Base-by-base conservation (phyloP, 345 rosid species). In the Camelina laxa region DNA sequence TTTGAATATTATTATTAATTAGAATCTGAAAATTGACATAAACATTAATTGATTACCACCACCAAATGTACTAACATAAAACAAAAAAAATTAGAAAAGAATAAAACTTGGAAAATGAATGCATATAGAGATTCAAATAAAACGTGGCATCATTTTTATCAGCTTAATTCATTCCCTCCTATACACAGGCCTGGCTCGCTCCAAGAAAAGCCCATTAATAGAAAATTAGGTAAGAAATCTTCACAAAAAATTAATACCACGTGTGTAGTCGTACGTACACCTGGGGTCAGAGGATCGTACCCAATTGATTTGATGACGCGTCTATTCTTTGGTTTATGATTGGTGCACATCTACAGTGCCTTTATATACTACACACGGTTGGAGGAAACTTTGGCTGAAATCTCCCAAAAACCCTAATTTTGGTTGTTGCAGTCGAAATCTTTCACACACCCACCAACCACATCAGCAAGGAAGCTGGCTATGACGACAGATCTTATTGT, bases 401-500 rank as follows among this genome's bases (percentile, higher is more conserved):
- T 4, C 30, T 27, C 30, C 30, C 30, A 27, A 27, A 27, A 65
- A 65, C 45, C 58, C 44, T 65, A 65, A 65, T 49, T 11, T 39
- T 11, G 30, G 30, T 27, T 27, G 30, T 39, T 38, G 36, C 47
- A 42, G n/a, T 42, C 47, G 2, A 13, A 13, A 12, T 41, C 30
- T 27, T 5, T 24, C 27, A 24, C 5, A 13, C 45, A 4, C 45
- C 6, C 44, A 12, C 14, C 45, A 2, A 12, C 15, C 2, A 13
- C 1, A 5, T 1, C 16, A 39, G 13, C n/a, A 6, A 4, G 15
- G 2, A 13, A 14, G 42, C 42, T 39, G 5, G 42, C 42, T 39
- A 56, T 69, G 64, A 42, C 41, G 64, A 42, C 41, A 10, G 33
- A 74, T 65, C 6, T 65, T 6, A 30, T 48, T n/a, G 8, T 66